A percentile compares a stretch with the other conserved stretches of the same genome.
These are phyloP conservation scores for Acer saccharum DNA, from an alignment of 345 rosid genomes.

Conservation along the genomic window DNA sequence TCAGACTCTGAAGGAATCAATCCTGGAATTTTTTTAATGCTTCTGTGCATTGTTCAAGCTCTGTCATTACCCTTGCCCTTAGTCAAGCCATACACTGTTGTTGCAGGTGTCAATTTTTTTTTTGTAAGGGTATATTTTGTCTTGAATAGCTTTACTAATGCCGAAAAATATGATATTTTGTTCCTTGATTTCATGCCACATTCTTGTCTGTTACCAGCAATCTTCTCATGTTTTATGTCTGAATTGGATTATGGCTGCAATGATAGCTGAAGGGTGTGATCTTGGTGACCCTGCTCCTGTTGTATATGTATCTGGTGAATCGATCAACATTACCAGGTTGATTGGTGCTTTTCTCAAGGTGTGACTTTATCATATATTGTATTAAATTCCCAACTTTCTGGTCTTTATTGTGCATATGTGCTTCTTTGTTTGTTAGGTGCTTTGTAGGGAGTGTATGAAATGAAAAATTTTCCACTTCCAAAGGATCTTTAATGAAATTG, in stretches of 20 bases:
- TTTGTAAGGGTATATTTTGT: neutral
- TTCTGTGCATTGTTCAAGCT: neutral
- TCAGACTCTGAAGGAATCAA: neutral
- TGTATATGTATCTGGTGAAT: conserved; percentile 94
- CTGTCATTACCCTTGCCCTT: neutral
- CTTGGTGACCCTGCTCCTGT: conserved; percentile 60
- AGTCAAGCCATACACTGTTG: conserved; percentile 40
- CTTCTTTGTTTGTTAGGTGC: neutral
- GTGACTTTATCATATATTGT: neutral
- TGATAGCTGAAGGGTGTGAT: conserved; percentile 63
- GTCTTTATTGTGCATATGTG: neutral
- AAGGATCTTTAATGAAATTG: neutral
- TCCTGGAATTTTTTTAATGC: neutral
- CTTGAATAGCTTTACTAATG: neutral
- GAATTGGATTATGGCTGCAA: conserved; percentile 65
- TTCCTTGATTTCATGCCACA: neutral
- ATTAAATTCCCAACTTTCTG: neutral
- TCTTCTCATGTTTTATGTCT: conserved; percentile 25
- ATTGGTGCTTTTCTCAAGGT: conserved; percentile 8
- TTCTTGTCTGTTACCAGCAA: conserved; percentile 7
- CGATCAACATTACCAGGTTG: conserved; percentile 44
- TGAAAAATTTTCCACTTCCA: neutral
- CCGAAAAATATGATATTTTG: neutral
- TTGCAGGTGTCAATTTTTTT: conserved; percentile 62
- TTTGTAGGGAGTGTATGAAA: neutral